Evolutionary conservation across 805 yeast genomes (phyloP).

Genomic region (Yamadazyma philogaea): DNA sequence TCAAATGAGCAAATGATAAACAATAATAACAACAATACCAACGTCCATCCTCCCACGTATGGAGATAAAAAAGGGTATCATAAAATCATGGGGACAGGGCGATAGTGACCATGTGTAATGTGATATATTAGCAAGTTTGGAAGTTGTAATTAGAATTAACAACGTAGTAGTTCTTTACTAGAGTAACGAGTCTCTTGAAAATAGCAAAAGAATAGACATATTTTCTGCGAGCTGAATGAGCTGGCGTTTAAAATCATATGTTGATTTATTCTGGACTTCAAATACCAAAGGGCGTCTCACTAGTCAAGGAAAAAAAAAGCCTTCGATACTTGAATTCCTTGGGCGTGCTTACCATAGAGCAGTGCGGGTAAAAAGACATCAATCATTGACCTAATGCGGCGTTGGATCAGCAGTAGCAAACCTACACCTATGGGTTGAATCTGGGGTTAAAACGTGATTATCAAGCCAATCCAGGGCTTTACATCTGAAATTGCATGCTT

Average conservation of each 20-base stretch:
- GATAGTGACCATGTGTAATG: neutral
- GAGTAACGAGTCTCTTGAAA: too few relatives aligned
- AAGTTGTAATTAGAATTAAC: too few relatives aligned
- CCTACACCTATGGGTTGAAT: slow-evolving; percentile 21
- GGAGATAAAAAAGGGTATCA: slow-evolving; percentile 2
- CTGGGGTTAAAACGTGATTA: slow-evolving; percentile 44
- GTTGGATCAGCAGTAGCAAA: slow-evolving; percentile 15
- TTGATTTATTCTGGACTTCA: too few relatives aligned
- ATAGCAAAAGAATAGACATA: too few relatives aligned
- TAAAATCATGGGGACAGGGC: slow-evolving; percentile 6
- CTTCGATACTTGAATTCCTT: neutral
- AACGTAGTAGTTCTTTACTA: too few relatives aligned
- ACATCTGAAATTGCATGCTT: slow-evolving; percentile 48
- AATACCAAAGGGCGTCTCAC: too few relatives aligned
- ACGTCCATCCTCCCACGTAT: neutral
- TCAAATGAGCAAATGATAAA: neutral
- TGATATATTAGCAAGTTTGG: neutral
- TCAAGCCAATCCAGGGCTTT: slow-evolving; percentile 57
- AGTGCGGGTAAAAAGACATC: neutral
- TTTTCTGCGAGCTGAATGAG: too few relatives aligned
- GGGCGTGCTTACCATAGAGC: neutral
- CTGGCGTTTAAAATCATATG: too few relatives aligned
- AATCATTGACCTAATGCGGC: neutral
- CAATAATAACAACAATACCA: neutral
- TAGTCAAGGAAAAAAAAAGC: too few relatives aligned